These are phyloP conservation scores for Cucumis hystrix DNA, from an alignment of 306 rosid genomes.

Conservation along the genomic window DNA sequence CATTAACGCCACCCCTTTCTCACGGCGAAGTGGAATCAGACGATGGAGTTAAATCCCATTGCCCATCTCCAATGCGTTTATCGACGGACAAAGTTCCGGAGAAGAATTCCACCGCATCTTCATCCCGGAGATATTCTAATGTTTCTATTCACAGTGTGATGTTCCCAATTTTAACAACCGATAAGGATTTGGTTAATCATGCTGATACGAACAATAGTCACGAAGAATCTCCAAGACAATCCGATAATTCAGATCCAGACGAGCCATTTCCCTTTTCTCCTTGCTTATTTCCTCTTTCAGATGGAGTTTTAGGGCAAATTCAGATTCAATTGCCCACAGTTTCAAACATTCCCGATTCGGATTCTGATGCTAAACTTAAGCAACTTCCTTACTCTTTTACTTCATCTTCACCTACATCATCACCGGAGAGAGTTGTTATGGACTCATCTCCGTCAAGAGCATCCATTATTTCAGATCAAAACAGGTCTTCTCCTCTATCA, in stretches of 20 bases:
- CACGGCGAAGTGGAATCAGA: background rate
- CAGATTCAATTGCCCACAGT: background rate
- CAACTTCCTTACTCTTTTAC: background rate
- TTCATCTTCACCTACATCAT: conserved; percentile 7
- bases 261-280: conserved; percentile 20
- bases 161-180: conserved; percentile 18
- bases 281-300: conserved; percentile 17
- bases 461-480: conserved; percentile 3
- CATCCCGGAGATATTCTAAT: background rate
- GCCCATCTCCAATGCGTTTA: conserved; percentile 1
- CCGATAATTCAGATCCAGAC: conserved; percentile 6
- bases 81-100: conserved; percentile 16
- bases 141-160: conserved; percentile 6
- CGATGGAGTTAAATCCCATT: conserved; percentile 2
- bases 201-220: background rate
- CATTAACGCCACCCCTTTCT: background rate
- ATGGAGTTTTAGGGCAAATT: conserved; percentile 7
- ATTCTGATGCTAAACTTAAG: background rate
- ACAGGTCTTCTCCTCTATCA: conserved; percentile 5
- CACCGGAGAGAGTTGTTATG: background rate
- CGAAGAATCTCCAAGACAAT: conserved; percentile 2
- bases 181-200: background rate
- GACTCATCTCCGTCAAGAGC: conserved; percentile 2
- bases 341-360: conserved; percentile 11
- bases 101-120: conserved; percentile 12